Percentiles rank a stretch among this genome's conserved stretches.
Evolutionary conservation across 2,329 filamentous ascomycete genomes (phyloP).

Genomic region (Colletotrichum agaves): DNA sequence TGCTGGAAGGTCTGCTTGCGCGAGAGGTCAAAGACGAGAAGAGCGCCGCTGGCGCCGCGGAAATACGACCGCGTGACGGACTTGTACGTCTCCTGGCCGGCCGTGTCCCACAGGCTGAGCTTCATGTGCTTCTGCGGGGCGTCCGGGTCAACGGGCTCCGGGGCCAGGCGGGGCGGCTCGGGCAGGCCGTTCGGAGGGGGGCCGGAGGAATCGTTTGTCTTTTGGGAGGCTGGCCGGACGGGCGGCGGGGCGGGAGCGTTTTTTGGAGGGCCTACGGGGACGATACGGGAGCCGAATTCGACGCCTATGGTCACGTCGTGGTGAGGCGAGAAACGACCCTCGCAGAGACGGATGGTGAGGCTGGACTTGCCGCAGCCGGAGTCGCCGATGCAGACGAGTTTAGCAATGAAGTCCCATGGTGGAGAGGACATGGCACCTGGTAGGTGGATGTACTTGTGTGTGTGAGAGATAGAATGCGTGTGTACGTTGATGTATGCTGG

Average conservation of each 20-base stretch:
- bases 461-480: constrained; percentile 8
- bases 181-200: constrained; percentile 57
- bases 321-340: constrained; percentile 92
- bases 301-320: constrained; percentile 98
- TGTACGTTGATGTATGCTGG: not conserved
- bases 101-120: constrained; percentile 93
- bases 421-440: constrained; percentile 65
- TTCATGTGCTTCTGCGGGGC: constrained; percentile 83
- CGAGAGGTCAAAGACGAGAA: constrained; percentile 96
- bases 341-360: constrained; percentile 93
- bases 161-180: constrained; percentile 56
- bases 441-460: too few relatives aligned
- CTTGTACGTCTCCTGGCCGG: constrained; percentile 97
- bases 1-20: constrained; percentile 86
- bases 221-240: constrained; percentile 29
- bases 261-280: constrained; percentile 88
- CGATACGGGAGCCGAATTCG: constrained; percentile 93
- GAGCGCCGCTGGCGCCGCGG: constrained; percentile 75
- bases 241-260: constrained; percentile 50
- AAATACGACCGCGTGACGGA: constrained; percentile 95
- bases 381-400: constrained; percentile 97
- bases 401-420: constrained; percentile 98
- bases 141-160: constrained; percentile 45
- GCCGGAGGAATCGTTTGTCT: constrained; percentile 18
- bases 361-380: constrained; percentile 95